These are phyloP conservation scores for Xerocomus spinulosus DNA, from an alignment of 768 basidiomycete species.

Conservation along the genomic window DNA sequence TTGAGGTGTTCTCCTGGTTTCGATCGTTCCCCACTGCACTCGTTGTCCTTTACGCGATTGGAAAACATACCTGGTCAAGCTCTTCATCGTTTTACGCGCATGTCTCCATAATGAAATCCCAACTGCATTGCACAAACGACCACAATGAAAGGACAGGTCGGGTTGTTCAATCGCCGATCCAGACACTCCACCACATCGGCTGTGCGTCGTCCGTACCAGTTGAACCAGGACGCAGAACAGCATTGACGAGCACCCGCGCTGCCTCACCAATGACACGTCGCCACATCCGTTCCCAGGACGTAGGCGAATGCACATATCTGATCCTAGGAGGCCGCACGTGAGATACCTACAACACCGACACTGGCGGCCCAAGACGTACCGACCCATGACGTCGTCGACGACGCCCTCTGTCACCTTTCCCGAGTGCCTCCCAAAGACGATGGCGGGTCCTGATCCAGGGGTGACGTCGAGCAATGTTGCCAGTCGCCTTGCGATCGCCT, in stretches of 20 bases:
- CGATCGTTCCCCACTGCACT: too few species aligned
- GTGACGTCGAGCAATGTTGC: conserved; percentile 19
- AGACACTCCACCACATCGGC: neutral
- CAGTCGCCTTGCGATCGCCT: conserved; percentile 29
- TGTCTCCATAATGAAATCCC: too few species aligned
- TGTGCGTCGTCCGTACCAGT: neutral
- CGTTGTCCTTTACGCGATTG: too few species aligned
- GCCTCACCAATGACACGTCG: conserved; percentile 18
- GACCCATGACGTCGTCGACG: conserved; percentile 25
- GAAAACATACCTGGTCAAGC: too few species aligned
- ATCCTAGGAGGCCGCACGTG: conserved; percentile 10
- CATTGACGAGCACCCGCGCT: neutral
- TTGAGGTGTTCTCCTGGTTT: too few species aligned
- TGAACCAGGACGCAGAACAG: neutral
- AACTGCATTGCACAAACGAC: too few species aligned
- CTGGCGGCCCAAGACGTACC: neutral
- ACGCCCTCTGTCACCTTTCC: conserved; percentile 22
- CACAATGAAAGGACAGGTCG: neutral
- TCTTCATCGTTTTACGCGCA: too few species aligned
- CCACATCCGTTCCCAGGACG: conserved; percentile 30
- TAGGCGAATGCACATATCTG: conserved; percentile 28
- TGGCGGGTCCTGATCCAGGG: conserved; percentile 19
- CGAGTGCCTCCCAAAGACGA: conserved; percentile 34
- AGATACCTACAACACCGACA: neutral
- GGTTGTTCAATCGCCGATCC: neutral